Conservation (phyloP, 305 asterid genomes). For the Fraxinus sp. region DNA sequence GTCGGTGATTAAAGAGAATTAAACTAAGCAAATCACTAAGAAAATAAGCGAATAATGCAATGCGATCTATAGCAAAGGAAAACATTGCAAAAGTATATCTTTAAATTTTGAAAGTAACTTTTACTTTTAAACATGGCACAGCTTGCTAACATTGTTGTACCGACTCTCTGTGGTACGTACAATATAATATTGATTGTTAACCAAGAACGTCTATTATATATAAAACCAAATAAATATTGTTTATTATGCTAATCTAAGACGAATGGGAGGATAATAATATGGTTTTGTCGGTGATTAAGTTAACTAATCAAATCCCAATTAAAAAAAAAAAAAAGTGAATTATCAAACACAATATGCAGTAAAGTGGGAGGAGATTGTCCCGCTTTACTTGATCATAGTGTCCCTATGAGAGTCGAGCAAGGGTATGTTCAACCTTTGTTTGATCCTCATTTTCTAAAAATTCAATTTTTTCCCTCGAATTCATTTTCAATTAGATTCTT, state of each 20-base stretch:
- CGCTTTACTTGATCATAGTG: neutral
- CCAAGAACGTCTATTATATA: neutral
- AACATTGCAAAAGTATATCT: neutral
- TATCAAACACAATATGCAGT: neutral
- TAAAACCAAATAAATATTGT: neutral
- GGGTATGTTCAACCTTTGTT: neutral
- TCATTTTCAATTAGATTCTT: no score
- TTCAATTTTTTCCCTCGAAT: no score
- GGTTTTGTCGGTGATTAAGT: neutral
- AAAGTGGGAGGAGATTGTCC: neutral
- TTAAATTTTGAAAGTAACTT: neutral
- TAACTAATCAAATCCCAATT: neutral
- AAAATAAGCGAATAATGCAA: neutral
- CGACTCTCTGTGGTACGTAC: neutral
- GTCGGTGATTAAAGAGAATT: neutral
- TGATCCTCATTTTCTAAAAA: no score
- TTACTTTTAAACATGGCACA: neutral
- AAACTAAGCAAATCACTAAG: neutral
- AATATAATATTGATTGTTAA: neutral
- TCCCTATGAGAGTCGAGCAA: neutral
- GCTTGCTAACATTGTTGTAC: neutral
- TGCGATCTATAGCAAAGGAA: neutral
- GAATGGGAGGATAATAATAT: neutral
- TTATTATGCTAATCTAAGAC: neutral
- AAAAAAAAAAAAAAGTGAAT: neutral